Evolutionary conservation across 2,329 filamentous ascomycete genomes (phyloP).

Genomic region (Scorias spongiosa): DNA sequence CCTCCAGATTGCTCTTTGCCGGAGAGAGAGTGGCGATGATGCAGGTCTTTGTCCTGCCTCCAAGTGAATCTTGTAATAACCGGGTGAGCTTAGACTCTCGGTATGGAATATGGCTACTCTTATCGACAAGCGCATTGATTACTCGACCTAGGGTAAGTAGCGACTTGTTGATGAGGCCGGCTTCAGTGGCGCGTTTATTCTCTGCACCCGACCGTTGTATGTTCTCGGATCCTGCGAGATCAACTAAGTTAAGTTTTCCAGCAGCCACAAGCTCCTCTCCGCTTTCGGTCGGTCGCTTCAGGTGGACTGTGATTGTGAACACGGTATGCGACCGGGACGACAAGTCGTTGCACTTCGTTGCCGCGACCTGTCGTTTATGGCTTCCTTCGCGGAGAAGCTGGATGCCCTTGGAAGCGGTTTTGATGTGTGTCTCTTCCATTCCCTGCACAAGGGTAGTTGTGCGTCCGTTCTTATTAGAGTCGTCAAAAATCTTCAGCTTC

Average conservation of each 20-base stretch:
- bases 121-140: slow-evolving; percentile 93
- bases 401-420: slow-evolving; percentile 70
- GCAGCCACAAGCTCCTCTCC: slow-evolving; percentile 82
- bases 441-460: slow-evolving; percentile 81
- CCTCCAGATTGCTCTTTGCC: slow-evolving; percentile 86
- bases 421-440: slow-evolving; percentile 93
- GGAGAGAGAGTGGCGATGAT: slow-evolving; percentile 96
- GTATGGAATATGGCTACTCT: slow-evolving; percentile 75
- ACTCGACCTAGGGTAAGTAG: slow-evolving; percentile 86
- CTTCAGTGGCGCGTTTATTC: slow-evolving; percentile 92
- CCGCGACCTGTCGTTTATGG: slow-evolving; percentile 90
- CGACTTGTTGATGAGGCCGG: slow-evolving; percentile 95
- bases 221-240: slow-evolving; percentile 93
- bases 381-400: slow-evolving; percentile 78
- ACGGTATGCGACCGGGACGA: slow-evolving; percentile 95
- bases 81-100: slow-evolving; percentile 93
- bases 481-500: slow-evolving; percentile 93
- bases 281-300: slow-evolving; percentile 64
- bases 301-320: slow-evolving; percentile 86
- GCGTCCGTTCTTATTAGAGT: slow-evolving; percentile 72
- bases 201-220: slow-evolving; percentile 94
- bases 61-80: slow-evolving; percentile 87
- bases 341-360: slow-evolving; percentile 98
- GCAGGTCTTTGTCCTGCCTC: slow-evolving; percentile 91
- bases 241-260: slow-evolving; percentile 90